phyloP scores from a whole-genome alignment of 2,329 filamentous ascomycete genomes.

The Aspergillus candidus region DNA sequence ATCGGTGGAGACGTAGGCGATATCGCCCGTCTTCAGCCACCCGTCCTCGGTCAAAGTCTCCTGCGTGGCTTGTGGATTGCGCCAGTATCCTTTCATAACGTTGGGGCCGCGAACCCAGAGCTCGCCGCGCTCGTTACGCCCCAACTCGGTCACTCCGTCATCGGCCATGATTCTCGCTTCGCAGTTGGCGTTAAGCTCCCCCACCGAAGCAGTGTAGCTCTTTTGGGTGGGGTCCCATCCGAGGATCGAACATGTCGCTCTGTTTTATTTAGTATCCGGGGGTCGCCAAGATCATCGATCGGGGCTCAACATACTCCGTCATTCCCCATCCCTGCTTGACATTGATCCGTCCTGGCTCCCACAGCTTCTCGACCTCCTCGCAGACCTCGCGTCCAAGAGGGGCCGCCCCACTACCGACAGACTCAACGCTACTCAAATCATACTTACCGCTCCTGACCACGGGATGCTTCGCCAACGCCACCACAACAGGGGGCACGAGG shows the following conservation, averaged over 20 bases:
- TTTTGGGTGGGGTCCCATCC: conserved; percentile 55
- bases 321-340: conserved; percentile 77
- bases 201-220: conserved; percentile 50
- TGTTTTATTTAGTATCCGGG: no score
- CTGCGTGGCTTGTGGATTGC: conserved; percentile 60
- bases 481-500: conserved; percentile 69
- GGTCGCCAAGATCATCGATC: no score
- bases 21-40: conserved; percentile 68
- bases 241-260: conserved; percentile 62
- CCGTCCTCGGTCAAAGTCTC: conserved; percentile 57
- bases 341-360: conserved; percentile 45
- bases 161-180: conserved; percentile 59
- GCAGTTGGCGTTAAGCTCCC: conserved; percentile 60
- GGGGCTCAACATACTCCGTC: conserved; percentile 55
- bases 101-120: conserved; percentile 68
- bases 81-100: conserved; percentile 72
- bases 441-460: conserved; percentile 50
- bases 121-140: conserved; percentile 57
- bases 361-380: conserved; percentile 54
- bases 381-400: conserved; percentile 53
- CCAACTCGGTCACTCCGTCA: conserved; percentile 44
- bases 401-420: conserved; percentile 61
- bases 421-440: conserved; percentile 61
- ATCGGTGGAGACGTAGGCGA: conserved; percentile 55
- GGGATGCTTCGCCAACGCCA: conserved; percentile 67